Conservation (phyloP, 2,329 filamentous ascomycete genomes). For the Mollisia scopiformis region DNA sequence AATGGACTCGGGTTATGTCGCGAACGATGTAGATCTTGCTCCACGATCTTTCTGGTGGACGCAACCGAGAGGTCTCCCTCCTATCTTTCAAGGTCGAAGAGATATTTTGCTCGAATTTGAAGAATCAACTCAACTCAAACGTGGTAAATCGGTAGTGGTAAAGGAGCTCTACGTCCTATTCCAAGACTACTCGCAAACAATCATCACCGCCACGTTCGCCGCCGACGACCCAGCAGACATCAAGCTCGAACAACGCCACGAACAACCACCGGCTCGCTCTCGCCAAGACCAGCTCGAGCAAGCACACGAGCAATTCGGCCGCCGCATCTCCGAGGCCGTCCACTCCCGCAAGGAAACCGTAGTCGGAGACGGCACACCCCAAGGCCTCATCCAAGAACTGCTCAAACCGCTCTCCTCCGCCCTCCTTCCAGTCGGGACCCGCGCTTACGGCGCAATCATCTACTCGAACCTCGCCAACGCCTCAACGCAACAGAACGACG, state of each 20-base stretch:
- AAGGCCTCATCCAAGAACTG: slow-evolving; percentile 77
- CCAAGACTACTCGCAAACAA: slow-evolving; percentile 94
- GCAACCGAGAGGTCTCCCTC: slow-evolving; percentile 76
- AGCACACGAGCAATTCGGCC: slow-evolving; percentile 80
- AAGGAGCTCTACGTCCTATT: slow-evolving; percentile 88
- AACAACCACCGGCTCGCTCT: slow-evolving; percentile 76
- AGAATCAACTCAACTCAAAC: slow-evolving; percentile 71
- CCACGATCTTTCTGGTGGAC: slow-evolving; percentile 84
- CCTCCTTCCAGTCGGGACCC: slow-evolving; percentile 81
- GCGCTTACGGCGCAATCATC: slow-evolving; percentile 87
- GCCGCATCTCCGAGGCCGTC: slow-evolving; percentile 73
- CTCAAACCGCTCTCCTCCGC: slow-evolving; percentile 74
- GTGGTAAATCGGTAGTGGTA: slow-evolving; percentile 71
- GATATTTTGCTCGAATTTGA: slow-evolving; percentile 85
- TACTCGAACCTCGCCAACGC: slow-evolving; percentile 97
- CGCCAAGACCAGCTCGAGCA: slow-evolving; percentile 93
- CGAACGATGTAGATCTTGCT: slow-evolving; percentile 82
- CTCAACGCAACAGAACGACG: slow-evolving; percentile 84
- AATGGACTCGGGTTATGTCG: slow-evolving; percentile 81
- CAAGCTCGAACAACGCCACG: slow-evolving; percentile 81
- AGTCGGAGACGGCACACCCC: slow-evolving; percentile 82
- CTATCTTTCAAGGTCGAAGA: slow-evolving; percentile 77
- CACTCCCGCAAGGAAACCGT: slow-evolving; percentile 75
- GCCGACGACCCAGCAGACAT: slow-evolving; percentile 73
- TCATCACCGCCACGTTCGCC: slow-evolving; percentile 82